Percentiles rank a stretch among this genome's conserved stretches.
Evolutionary conservation across 164 flowering plant genomes (phyloP).

Genomic region (Santalum album): DNA sequence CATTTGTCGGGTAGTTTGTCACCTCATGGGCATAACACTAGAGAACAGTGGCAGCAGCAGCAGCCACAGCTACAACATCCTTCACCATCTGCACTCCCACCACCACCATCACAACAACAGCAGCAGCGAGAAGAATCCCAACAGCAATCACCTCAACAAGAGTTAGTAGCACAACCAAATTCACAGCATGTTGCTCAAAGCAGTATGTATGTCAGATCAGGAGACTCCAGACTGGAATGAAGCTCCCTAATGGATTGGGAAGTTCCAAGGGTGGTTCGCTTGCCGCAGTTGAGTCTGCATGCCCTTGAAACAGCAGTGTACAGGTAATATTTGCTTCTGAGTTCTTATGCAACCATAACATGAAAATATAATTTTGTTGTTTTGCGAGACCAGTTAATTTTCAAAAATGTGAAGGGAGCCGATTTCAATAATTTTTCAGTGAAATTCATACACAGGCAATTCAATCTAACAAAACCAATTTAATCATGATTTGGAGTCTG

Average conservation of each 20-base stretch:
- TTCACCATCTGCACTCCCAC: constrained; percentile 4
- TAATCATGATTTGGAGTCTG: too few relatives aligned
- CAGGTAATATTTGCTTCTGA: constrained; percentile 33
- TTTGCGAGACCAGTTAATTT: not conserved
- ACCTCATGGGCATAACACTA: constrained; percentile 29
- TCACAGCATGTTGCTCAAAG: constrained; percentile 36
- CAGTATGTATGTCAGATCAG: constrained; percentile 29
- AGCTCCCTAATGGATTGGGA: constrained; percentile 15
- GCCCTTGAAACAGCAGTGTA: constrained; percentile 43
- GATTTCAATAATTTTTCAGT: not conserved
- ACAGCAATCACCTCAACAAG: constrained; percentile 14
- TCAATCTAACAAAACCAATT: too few relatives aligned
- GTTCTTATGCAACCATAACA: not conserved
- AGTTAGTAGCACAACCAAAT: constrained; percentile 17
- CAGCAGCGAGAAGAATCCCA: constrained; percentile 18
- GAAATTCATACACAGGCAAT: not conserved
- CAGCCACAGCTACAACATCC: constrained; percentile 17
- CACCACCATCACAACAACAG: constrained; percentile 20
- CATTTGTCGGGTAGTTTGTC: constrained; percentile 41
- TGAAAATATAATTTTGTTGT: not conserved
- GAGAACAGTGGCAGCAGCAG: constrained; percentile 33
- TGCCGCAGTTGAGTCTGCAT: constrained; percentile 25
- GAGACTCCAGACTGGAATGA: constrained; percentile 47
- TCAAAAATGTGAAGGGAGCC: not conserved
- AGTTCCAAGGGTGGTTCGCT: constrained; percentile 8